Conservation (phyloP, 805 yeast species). For the Geotrichum ghanense region DNA sequence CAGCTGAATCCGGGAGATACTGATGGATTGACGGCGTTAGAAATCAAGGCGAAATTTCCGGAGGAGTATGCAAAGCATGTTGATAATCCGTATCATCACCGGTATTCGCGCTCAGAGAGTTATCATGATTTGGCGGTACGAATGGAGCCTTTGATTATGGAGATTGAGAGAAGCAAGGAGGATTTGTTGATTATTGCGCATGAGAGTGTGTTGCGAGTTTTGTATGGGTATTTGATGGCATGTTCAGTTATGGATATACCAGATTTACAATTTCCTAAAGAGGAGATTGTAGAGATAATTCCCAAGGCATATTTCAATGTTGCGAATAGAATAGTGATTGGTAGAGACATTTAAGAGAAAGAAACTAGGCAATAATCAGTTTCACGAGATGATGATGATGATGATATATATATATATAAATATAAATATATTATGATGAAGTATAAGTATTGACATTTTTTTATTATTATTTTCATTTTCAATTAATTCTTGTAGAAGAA, state of each 20-base stretch:
- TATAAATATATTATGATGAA: too few relatives aligned
- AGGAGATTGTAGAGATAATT: conserved; percentile 76
- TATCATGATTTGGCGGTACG: conserved; percentile 94
- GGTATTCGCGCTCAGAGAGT: conserved; percentile 87
- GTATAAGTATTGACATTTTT: too few relatives aligned
- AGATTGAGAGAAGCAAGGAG: conserved; percentile 76
- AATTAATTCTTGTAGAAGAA: too few relatives aligned
- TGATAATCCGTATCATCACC: conserved; percentile 82
- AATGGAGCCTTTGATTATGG: conserved; percentile 84
- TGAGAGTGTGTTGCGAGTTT: conserved; percentile 76
- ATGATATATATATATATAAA: too few relatives aligned
- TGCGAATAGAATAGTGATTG: conserved; percentile 4
- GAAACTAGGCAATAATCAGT: too few relatives aligned
- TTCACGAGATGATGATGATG: too few relatives aligned
- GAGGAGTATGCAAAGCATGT: conserved; percentile 54
- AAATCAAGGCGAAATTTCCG: conserved; percentile 51
- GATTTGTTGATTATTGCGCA: conserved; percentile 88
- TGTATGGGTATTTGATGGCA: conserved; percentile 93
- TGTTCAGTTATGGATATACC: conserved; percentile 83
- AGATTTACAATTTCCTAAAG: conserved; percentile 57
- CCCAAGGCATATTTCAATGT: conserved; percentile 74
- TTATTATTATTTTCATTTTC: too few relatives aligned
- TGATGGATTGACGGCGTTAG: conserved; percentile 53
- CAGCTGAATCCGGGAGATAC: conserved; percentile 85
- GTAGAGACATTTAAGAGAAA: too few relatives aligned